Evolutionary conservation across 1,284 basidiomycete species (phyloP).

Genomic region (Phlebopus sp.): DNA sequence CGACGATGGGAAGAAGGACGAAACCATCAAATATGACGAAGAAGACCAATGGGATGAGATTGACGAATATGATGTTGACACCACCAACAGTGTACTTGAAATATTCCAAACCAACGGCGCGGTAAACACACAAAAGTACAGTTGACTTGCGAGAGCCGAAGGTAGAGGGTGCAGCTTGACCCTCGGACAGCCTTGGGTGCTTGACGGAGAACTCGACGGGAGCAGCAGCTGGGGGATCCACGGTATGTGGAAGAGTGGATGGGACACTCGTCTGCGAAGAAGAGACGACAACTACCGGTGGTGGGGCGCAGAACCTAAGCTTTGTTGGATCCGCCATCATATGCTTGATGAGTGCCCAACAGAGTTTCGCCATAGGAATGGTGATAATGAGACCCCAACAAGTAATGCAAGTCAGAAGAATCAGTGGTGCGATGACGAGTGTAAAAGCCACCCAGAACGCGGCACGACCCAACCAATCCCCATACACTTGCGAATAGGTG

Average conservation of each 20-base stretch:
- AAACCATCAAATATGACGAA: constrained; percentile 95
- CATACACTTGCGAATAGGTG: constrained; percentile 35
- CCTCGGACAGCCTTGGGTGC: constrained; percentile 55
- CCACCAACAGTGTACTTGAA: constrained; percentile 99
- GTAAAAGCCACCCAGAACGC: constrained; percentile 80
- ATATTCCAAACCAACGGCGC: constrained; percentile 88
- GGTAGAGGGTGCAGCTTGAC: constrained; percentile 70
- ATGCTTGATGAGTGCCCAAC: constrained; percentile 89
- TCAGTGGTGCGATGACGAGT: constrained; percentile 81
- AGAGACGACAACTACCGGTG: constrained; percentile 53
- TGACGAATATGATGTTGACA: constrained; percentile 98
- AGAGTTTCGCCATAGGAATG: constrained; percentile 97
- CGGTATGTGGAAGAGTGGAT: constrained; percentile 17
- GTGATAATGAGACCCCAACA: constrained; percentile 95
- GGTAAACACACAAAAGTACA: constrained; percentile 93
- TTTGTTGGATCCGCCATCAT: constrained; percentile 79
- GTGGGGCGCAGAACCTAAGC: constrained; percentile 89
- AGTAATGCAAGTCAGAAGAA: constrained; percentile 81
- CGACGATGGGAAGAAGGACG: constrained; percentile 73
- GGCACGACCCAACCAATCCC: constrained; percentile 61
- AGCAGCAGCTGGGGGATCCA: constrained; percentile 22
- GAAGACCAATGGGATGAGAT: constrained; percentile 91
- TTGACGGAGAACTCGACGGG: constrained; percentile 50
- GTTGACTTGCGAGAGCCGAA: constrained; percentile 74
- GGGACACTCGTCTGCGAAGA: constrained; percentile 26